Percentiles rank a stretch among this genome's conserved stretches.
Conservation (phyloP, 2,329 filamentous ascomycete species). For the Pseudocercospora fuligena region DNA sequence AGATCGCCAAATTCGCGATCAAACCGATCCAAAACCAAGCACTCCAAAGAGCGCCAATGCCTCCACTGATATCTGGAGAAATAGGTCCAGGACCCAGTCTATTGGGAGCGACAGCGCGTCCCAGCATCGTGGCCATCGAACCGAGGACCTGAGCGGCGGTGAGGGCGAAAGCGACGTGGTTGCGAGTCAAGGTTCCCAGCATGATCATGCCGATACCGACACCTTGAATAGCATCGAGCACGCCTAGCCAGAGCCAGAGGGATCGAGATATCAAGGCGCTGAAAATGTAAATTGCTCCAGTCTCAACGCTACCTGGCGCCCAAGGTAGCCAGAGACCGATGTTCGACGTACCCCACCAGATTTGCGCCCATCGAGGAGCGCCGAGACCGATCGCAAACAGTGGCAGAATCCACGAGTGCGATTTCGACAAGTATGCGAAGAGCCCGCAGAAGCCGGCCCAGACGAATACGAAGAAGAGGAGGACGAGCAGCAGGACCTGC, state of each 20-base stretch:
- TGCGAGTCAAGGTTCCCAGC: constrained; percentile 63
- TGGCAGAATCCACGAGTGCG: constrained; percentile 67
- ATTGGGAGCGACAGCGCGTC: constrained; percentile 63
- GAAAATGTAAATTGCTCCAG: constrained; percentile 51
- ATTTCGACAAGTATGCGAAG: constrained; percentile 59
- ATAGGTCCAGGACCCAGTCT: constrained; percentile 64
- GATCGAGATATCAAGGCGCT: constrained; percentile 60
- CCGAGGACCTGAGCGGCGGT: constrained; percentile 65
- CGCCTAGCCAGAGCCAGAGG: constrained; percentile 69
- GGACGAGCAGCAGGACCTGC: constrained; percentile 60
- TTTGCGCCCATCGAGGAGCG: constrained; percentile 68
- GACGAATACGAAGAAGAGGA: constrained; percentile 57
- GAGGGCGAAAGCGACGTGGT: constrained; percentile 66
- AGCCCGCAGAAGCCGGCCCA: constrained; percentile 59
- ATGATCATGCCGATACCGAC: constrained; percentile 70
- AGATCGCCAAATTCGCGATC: constrained; percentile 28
- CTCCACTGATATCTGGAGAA: constrained; percentile 64
- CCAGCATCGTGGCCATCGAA: constrained; percentile 63
- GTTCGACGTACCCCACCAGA: constrained; percentile 66
- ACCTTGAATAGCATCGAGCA: constrained; percentile 67
- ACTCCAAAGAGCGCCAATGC: constrained; percentile 40
- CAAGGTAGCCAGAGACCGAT: constrained; percentile 66
- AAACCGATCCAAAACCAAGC: constrained; percentile 34
- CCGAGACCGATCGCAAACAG: constrained; percentile 70
- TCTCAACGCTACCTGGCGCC: constrained; percentile 44